Base-by-base conservation (phyloP, 805 yeast genomes). In the Saccharomyces jurei region DNA sequence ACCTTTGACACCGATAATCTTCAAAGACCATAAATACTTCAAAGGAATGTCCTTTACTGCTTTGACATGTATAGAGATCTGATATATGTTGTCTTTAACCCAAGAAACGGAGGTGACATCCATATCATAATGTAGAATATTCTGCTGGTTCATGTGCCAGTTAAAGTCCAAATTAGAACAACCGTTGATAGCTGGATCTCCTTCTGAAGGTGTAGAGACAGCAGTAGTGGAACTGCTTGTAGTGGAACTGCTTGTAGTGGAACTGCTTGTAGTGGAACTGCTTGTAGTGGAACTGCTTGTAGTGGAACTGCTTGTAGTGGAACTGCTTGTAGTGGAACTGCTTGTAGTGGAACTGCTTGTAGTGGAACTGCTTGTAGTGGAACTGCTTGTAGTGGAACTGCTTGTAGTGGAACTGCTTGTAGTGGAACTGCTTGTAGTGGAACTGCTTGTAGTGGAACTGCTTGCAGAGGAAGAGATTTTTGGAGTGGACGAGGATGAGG, bases 141-240 rank as follows among this genome's bases (percentile, higher is more conserved):
- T 49, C 22, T 46, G 49, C 13, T 48, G 48, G 9, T 44, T 22
- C 3, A 54, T 27, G 27, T 54, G 51, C 57, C 54, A 57, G 9
- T 52, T 47, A 48, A 59, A 60, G 49, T 60, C 58, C n/a, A 53
- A 48, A 26, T 54, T 48, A 30, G 64, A 63, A 48, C 65, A 59
- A 26, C 61, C 65, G 31, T 59, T 57, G 10, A 36, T 44, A 17
- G 44, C 44, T n/a, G n/a, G n/a, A n/a, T n/a, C n/a, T n/a, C n/a
- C n/a, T n/a, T n/a, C n/a, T n/a, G n/a, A n/a, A n/a, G n/a, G n/a
- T n/a, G n/a, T n/a, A n/a, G n/a, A n/a, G n/a, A n/a, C n/a, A n/a
- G n/a, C n/a, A n/a, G n/a, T 13, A 31, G n/a, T 31, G n/a, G 36
- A 31, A 31, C 3, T 31, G 4, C 11, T 31, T 10, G 41, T n/a